Percentiles rank a stretch among this genome's conserved stretches.
phyloP scores from a whole-genome alignment of 1,284 basidiomycete genomes.

The Ustilago shanxiensis region DNA sequence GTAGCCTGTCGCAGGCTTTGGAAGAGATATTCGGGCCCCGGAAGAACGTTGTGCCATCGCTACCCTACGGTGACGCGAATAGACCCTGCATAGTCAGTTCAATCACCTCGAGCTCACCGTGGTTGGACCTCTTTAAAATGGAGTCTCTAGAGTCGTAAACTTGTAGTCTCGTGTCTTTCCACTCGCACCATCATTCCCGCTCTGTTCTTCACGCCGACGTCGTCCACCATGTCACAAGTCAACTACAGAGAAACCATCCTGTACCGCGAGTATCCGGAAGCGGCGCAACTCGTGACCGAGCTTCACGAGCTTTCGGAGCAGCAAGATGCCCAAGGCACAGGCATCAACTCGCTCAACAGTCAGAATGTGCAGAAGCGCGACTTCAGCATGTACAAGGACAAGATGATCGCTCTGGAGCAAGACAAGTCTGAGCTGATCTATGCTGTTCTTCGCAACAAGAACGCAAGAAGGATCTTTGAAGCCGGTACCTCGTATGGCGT shows the following conservation, averaged over 20 bases:
- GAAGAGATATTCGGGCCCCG: not conserved
- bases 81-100: constrained; percentile 3
- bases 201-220: not conserved
- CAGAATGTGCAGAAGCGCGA: constrained; percentile 35
- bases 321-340: constrained; percentile 37
- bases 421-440: constrained; percentile 40
- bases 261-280: constrained; percentile 19
- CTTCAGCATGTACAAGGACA: constrained; percentile 40
- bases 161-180: not conserved
- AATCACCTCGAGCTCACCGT: not conserved
- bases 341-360: constrained; percentile 38
- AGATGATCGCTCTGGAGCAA: constrained; percentile 45
- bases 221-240: constrained; percentile 17
- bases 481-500: constrained; percentile 43
- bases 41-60: constrained; percentile 4
- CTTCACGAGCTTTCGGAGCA: constrained; percentile 36
- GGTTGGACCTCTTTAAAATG: not conserved
- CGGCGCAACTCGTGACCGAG: constrained; percentile 29
- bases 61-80: not conserved
- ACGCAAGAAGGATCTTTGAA: constrained; percentile 39
- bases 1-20: not conserved
- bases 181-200: not conserved
- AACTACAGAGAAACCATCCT: constrained; percentile 27
- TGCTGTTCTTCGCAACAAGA: constrained; percentile 32
- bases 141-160: too few species aligned